Evolutionary conservation across 345 rosid species (phyloP).

Genomic region (Rubroshorea leprosula): DNA sequence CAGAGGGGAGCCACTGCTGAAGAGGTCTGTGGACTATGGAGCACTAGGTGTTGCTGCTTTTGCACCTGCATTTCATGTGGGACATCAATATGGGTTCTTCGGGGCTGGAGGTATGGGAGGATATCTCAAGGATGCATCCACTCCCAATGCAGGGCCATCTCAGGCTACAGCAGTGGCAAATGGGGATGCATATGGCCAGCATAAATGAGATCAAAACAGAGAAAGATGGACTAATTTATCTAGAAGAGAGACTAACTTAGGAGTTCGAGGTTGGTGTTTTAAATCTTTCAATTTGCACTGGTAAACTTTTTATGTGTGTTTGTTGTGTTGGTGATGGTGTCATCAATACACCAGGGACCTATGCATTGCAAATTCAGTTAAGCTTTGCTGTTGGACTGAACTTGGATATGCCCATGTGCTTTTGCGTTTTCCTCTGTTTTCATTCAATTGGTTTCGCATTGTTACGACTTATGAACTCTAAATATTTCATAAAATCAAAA

Average conservation of each 20-base stretch:
- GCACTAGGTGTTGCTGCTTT: conserved; percentile 27
- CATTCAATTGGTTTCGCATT: too few species aligned
- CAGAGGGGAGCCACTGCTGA: conserved; percentile 49
- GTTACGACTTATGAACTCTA: too few species aligned
- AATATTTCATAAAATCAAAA: too few species aligned
- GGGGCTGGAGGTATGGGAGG: conserved; percentile 26
- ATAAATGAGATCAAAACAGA: conserved; percentile 2
- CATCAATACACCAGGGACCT: too few species aligned
- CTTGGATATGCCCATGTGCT: too few species aligned
- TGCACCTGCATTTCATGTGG: conserved; percentile 37
- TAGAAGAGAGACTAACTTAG: not conserved
- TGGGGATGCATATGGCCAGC: conserved; percentile 12
- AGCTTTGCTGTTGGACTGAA: too few species aligned
- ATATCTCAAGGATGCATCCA: conserved; percentile 28
- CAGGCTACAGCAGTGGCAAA: conserved; percentile 14
- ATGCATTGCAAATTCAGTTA: too few species aligned
- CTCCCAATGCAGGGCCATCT: conserved; percentile 3
- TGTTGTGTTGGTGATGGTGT: not conserved
- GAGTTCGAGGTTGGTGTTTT: too few species aligned
- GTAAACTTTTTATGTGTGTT: not conserved
- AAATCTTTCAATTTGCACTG: not conserved
- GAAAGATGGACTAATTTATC: not conserved
- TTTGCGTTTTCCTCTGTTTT: too few species aligned
- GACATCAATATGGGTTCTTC: conserved; percentile 44
- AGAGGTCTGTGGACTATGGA: conserved; percentile 47